Evolutionary conservation across 768 basidiomycete species (phyloP), one percentile per base, ranked within the genome.

Genomic region (Suillus subalutaceus): DNA sequence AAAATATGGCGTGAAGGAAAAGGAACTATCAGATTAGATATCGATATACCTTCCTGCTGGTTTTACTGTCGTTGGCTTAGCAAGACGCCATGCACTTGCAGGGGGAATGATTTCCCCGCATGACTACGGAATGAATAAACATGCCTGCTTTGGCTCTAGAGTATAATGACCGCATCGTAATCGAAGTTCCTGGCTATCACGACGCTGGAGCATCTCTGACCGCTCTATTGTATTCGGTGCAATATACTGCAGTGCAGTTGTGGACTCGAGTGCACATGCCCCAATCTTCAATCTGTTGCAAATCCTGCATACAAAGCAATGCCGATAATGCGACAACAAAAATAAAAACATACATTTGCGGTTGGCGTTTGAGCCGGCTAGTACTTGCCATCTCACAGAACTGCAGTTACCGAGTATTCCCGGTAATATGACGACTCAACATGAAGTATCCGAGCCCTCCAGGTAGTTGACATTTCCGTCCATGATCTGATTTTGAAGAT

Each of bases 1-100:
- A 65, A 96, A 94, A 78, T 97, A 97, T 68, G 83, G 81, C 32
- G 82, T 82, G 55, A 77, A 72, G 70, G 68, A 69, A 59, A 72
- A 73, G 62, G 77, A 77, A 43, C 53, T 61, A 53, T 67, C 66
- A 43, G 70, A 64, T 68, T 78, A 72, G 66, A 68, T 57, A n/a
- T 40, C 26, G 52, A 53, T 48, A 56, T 53, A 64, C 53, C 57
- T 20, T 59, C 58, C 10, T 59, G 26, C 26, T 41, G 58, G 38
- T 20, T 41, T 40, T 30, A 41, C 38, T 40, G 15, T 58, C 23
- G 26, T 55, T 55, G 53, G 53, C 9, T 32, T 26, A 50, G 48
- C 48, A 50, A 13, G 50, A 26, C 15, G 50, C 15, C 8, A 52
- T 52, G 50, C 15, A 26, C 50, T 13, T 30, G 26, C 50, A 15